Evolutionary conservation across 1,284 basidiomycete species (phyloP).

Genomic region (Sporisorium reilianum): DNA sequence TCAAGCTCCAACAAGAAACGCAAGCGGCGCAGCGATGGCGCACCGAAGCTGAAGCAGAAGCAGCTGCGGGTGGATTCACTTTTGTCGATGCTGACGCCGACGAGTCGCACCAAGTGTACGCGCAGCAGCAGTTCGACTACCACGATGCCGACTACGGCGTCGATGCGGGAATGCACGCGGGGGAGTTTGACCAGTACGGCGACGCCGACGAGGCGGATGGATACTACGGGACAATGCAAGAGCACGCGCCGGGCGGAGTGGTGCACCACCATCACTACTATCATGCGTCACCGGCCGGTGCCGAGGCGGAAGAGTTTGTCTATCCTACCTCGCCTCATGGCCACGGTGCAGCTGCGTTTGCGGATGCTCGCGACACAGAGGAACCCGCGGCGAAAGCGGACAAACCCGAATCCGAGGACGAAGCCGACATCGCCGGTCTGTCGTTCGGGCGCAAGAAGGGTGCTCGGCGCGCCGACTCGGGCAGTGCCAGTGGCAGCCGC

Average conservation of each 20-base stretch:
- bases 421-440: slow-evolving; percentile 61
- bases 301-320: slow-evolving; percentile 11
- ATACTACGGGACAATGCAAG: slow-evolving; percentile 37
- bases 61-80: slow-evolving; percentile 58
- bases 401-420: slow-evolving; percentile 50
- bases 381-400: slow-evolving; percentile 6
- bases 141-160: slow-evolving; percentile 20
- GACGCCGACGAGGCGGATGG: slow-evolving; percentile 38
- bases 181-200: slow-evolving; percentile 34
- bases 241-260: slow-evolving; percentile 37
- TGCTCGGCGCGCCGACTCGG: slow-evolving; percentile 14
- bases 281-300: slow-evolving; percentile 25
- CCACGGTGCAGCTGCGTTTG: background rate
- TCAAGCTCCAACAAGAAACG: slow-evolving; percentile 44
- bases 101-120: slow-evolving; percentile 5
- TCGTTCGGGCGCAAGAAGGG: slow-evolving; percentile 50
- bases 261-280: slow-evolving; percentile 65
- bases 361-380: background rate
- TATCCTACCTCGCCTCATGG: slow-evolving; percentile 3
- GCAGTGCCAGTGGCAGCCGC: slow-evolving; percentile 29
- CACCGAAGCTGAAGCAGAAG: slow-evolving; percentile 62
- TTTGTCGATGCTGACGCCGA: slow-evolving; percentile 33
- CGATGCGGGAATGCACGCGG: slow-evolving; percentile 6
- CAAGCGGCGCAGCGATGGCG: slow-evolving; percentile 29
- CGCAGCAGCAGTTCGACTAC: slow-evolving; percentile 21